These are phyloP conservation scores for Aspergillus niger DNA, from an alignment of 2,329 filamentous ascomycete genomes.

Conservation along the genomic window DNA sequence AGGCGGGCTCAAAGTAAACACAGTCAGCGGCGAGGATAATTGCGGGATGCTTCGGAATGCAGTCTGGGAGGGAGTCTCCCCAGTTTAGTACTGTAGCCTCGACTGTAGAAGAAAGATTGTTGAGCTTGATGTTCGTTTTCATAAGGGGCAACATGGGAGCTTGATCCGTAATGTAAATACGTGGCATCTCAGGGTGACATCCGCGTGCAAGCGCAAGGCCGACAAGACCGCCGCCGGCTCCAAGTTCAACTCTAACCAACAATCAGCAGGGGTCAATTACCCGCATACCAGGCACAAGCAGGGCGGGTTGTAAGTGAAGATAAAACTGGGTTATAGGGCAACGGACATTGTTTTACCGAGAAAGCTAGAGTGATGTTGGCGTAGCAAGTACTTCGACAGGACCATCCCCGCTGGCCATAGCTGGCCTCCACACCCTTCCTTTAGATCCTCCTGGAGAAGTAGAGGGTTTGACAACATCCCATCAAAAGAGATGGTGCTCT, in stretches of 20 bases:
- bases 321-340: conserved; percentile 12
- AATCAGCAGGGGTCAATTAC: conserved; percentile 10
- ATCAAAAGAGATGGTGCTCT: conserved; percentile 65
- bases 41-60: conserved; percentile 60
- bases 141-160: conserved; percentile 81
- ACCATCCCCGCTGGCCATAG: conserved; percentile 94
- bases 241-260: conserved; percentile 75
- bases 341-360: conserved; percentile 72
- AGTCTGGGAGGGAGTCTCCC: conserved; percentile 52
- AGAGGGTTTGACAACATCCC: conserved; percentile 71
- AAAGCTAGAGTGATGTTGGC: conserved; percentile 67
- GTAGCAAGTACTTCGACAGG: conserved; percentile 80
- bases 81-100: conserved; percentile 77
- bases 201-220: conserved; percentile 63
- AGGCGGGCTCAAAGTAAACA: conserved; percentile 95
- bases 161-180: conserved; percentile 84
- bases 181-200: conserved; percentile 54
- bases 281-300: neutral
- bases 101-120: conserved; percentile 66
- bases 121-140: conserved; percentile 82
- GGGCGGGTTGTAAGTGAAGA: neutral
- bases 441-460: conserved; percentile 79
- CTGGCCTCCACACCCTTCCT: conserved; percentile 86
- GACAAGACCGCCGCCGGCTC: conserved; percentile 87
- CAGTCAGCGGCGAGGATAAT: conserved; percentile 94